Evolutionary conservation across 345 rosid genomes (phyloP), one percentile per base, ranked within the genome.

Genomic region (Pugionium dolabratum): DNA sequence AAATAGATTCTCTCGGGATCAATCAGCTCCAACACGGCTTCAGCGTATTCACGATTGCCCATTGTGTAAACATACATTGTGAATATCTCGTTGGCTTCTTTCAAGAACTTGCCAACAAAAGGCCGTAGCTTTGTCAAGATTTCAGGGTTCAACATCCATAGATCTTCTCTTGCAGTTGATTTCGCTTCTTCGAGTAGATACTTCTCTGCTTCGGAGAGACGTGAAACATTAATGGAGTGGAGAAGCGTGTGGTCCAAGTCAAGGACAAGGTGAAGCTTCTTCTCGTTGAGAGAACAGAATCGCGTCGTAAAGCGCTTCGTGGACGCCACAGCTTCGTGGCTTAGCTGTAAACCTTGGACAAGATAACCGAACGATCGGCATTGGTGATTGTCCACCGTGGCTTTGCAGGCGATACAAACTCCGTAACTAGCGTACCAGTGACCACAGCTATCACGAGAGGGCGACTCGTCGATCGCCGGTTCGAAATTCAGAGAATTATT

Each of bases 211-310:
- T 39, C 18, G n/a, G 46, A 27, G 18, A 56, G 46, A 6, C 6
- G 6, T 26, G 33, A 27, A 27, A 56, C 18, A 3, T 5, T 9
- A 2, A 4, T 28, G 32, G 45, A 6, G 33, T 56, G 62, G 33
- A 56, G 32, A 6, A 56, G 32, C 62, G 62, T 56, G 46, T 56
- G 32, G 33, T 56, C 62, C 62, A 56, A 36, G 48, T 57, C 62
- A 57, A 57, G 62, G 0, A 57, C 47, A 9, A 57, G 42, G 35
- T 26, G 35, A 28, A 58, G 63, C 43, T 58, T 58, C 48, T 40
- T 58, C 56, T 51, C 54, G 3, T 49, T 29, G 54, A 49, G 43
- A 34, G 10, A 35, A n/a, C 3, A 54, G 27, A 2, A 8, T n/a
- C 26, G 42, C 9, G 59, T 35, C 2, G 1, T 54, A 9, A n/a